Base-by-base conservation (phyloP, 371 early-diverging fungal species). In the Syncephalastrum monosporum region DNA sequence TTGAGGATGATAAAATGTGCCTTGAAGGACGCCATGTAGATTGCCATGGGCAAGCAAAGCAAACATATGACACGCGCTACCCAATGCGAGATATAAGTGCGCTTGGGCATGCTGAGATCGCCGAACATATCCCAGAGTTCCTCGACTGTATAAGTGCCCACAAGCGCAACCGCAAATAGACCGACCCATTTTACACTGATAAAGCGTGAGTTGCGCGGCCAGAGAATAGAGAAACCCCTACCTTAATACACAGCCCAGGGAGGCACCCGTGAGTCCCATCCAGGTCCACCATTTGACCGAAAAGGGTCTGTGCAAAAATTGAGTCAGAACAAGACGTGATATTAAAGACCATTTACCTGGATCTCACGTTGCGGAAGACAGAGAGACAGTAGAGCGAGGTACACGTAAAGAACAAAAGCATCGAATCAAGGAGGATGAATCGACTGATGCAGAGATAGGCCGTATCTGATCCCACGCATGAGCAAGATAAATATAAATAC, bases 101-200 rank as follows among this genome's bases (percentile, higher is more conserved):
- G 67, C 80, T 91, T 82, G 14, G 93, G 78, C 72, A 92, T 80
- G n/a, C 77, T 75, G 24, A 86, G 55, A 67, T 96, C 93, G 4
- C 97, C 98, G 52, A 95, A 82, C 69, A 94, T 82, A 19, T 94
- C 88, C 89, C 94, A 99, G 7, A 99, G 82, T 50, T 97, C 96
- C 53, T 94, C 91, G 15, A 99, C 73, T 0, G 99, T 99, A 69
- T 94, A 90, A 54, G 97, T 54, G 6, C 99, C 99, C 33, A 98
- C 98, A 16, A 97, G 73, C 7, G 96, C 94, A 4, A 95, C 93
- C 15, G 91, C 90, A 72, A 99, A 92, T 48, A 98, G 77, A 1
- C 99, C 99, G 29, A 99, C 98, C 99, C 99, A 99, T 72, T 99
- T 99, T 15, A 99, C 90, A 79, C 98, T 97, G 62, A 42, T 15